Base-by-base conservation (phyloP, 495 filamentous ascomycete genomes). In the Sordaria brevicollis region DNA sequence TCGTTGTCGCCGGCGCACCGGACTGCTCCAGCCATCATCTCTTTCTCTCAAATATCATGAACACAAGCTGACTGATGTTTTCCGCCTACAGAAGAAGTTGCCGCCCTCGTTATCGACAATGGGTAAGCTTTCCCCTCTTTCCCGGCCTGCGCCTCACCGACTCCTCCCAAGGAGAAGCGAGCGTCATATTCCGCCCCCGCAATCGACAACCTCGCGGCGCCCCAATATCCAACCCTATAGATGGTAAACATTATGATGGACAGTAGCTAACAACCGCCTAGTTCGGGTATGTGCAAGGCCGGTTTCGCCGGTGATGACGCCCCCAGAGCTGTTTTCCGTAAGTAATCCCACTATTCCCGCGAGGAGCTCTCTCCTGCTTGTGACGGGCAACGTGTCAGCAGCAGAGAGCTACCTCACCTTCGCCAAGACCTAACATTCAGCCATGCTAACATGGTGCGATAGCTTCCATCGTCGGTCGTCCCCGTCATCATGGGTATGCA, bases 71-170 rank as follows among this genome's bases (percentile, higher is more conserved):
- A 94, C 70, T 76, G 66, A 71, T 70, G 74, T 81, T 75, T 74
- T 69, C 71, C 31, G 35, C 71, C 68, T 86, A 84, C 81, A 98
- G 95, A 99, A 87, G 95, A 99, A 91, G 95, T 99, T 86, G 95
- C 95, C 84, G 95, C 95, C 84, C 94, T 99, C 93, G 95, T 99
- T 85, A 99, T 99, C 85, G 95, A 99, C 93, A 99, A 99, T 98
- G 95, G 95, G 95, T 99, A 92, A 89, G 93, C 80, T 79, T 69
- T 75, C 69, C 71, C 70, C 69, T 69, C 66, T 41, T 39, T 25
- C 43, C 31, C 70, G 29, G 69, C 69, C 69, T 68, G 68, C 21
- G 69, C 70, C 77, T 80, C 77, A 77, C 73, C 76, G 76, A 72
- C 78, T 76, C 67, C 69, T 69, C n/a, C n/a, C n/a, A n/a, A 71